Evolutionary conservation across 2,329 filamentous ascomycete species (phyloP), one percentile per base, ranked within the genome.

Genomic region (Pestalotiopsis sp.): DNA sequence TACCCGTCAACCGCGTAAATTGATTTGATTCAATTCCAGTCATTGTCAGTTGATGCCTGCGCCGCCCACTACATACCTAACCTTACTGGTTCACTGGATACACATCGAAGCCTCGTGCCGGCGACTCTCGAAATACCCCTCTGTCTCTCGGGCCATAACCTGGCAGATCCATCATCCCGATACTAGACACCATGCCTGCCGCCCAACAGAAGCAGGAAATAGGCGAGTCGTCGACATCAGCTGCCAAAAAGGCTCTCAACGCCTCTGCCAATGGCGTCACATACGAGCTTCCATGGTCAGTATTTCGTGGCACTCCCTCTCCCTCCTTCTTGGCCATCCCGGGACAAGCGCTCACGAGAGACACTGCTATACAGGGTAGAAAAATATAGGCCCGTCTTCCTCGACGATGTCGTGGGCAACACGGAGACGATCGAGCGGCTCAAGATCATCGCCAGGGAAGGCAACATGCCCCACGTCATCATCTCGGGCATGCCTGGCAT

Each of bases 401-500:
- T 99, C 38, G 94, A 98, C 82, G 95, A 99, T 83, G 91, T 99
- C 66, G 96, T 99, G 67, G 96, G 96, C 77, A 99, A 99, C 81
- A 97, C 93, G 23, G 96, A 99, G 80, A 99, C 96, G 1, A 94
- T 99, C 75, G 95, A 98, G 81, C 92, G 96, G 67, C 85, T 99
- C 75, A 98, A 98, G 80, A 98, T 99, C 77, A 98, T 99, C 75
- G 95, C 96, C 61, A 96, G 95, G 81, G 96, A 98, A 83, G 96
- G 96, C 75, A 99, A 99, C 82, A 98, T 99, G 95, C 96, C 96
- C 2, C 96, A 99, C 82, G 90, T 99, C 77, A 98, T 99, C 82
- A 98, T 99, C 77, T 97, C 94, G n/a, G 96, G 96, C 70, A 98
- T 97, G 94, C 96, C 96, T 23, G 96, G 96, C 77, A 99, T 98